Evolutionary conservation across 2,329 filamentous ascomycete genomes (phyloP).

Genomic region (Aspergillus viridinutans): DNA sequence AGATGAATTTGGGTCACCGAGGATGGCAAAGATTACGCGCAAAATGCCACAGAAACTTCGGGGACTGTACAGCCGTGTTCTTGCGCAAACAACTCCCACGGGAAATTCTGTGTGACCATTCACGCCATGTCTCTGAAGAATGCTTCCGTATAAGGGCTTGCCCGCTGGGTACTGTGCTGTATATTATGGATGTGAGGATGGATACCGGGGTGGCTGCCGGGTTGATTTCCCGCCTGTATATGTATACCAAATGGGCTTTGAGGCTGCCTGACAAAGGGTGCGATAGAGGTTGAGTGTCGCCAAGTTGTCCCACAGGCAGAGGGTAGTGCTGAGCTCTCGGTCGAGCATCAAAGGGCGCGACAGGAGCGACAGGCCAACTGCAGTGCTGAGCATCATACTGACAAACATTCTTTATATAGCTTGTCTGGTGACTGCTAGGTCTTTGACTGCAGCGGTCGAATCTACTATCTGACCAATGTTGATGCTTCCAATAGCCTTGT

Average conservation of each 20-base stretch:
- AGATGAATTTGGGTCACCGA: not conserved
- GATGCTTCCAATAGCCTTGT: not conserved
- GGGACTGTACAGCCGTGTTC: constrained; percentile 15
- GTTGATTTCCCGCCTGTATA: not conserved
- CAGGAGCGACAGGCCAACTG: not conserved
- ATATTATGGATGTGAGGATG: not conserved
- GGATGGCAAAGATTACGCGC: constrained; percentile 18
- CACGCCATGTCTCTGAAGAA: constrained; percentile 25
- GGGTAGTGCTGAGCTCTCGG: not conserved
- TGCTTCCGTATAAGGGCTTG: constrained; percentile 8
- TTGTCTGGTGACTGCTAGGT: not conserved
- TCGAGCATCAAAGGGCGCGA: not conserved
- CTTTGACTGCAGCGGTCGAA: not conserved
- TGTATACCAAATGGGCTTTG: not conserved
- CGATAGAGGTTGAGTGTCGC: not conserved
- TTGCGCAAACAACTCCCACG: constrained; percentile 20
- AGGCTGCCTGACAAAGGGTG: not conserved
- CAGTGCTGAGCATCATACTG: not conserved
- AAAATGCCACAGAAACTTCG: constrained; percentile 18
- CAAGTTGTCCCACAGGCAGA: not conserved
- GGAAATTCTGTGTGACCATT: constrained; percentile 19
- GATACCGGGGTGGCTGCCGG: not conserved
- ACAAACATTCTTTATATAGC: not conserved
- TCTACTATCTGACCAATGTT: not conserved
- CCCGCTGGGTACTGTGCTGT: not conserved